These are phyloP conservation scores for Cicer judaicum DNA, from an alignment of 306 rosid genomes.

Conservation along the genomic window DNA sequence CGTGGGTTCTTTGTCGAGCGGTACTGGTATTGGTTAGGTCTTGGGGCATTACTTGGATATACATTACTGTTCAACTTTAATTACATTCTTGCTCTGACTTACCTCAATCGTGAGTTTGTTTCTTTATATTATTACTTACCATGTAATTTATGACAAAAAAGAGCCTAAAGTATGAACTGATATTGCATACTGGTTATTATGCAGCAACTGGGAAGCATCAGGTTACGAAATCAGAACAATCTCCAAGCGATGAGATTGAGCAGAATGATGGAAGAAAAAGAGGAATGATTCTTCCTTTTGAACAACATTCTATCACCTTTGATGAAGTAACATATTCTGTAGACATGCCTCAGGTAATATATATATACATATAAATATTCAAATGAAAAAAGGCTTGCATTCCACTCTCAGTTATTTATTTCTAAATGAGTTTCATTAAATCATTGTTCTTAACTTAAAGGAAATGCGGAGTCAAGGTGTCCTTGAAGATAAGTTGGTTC, in stretches of 20 bases:
- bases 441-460: not conserved
- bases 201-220: conserved; percentile 49
- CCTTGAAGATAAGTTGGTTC: conserved; percentile 13
- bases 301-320: conserved; percentile 55
- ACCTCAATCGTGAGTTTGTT: conserved; percentile 57
- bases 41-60: conserved; percentile 46
- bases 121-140: conserved; percentile 16
- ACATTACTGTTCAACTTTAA: conserved; percentile 48
- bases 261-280: conserved; percentile 20
- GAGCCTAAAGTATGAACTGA: not conserved
- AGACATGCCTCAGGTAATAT: conserved; percentile 3
- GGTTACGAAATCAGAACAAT: conserved; percentile 34
- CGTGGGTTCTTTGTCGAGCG: conserved; percentile 55
- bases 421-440: not conserved
- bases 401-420: not conserved
- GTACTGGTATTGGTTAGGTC: conserved; percentile 49
- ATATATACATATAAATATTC: too few relatives aligned
- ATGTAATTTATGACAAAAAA: not conserved
- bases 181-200: conserved; percentile 23
- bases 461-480: conserved; percentile 13
- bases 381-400: not conserved
- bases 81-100: conserved; percentile 53
- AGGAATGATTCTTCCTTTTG: conserved; percentile 63
- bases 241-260: not conserved
- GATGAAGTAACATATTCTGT: conserved; percentile 58